A percentile compares a stretch with the other conserved stretches of the same genome.
Evolutionary conservation across 768 basidiomycete species (phyloP).

Genomic region (Pleurotus eryngii): DNA sequence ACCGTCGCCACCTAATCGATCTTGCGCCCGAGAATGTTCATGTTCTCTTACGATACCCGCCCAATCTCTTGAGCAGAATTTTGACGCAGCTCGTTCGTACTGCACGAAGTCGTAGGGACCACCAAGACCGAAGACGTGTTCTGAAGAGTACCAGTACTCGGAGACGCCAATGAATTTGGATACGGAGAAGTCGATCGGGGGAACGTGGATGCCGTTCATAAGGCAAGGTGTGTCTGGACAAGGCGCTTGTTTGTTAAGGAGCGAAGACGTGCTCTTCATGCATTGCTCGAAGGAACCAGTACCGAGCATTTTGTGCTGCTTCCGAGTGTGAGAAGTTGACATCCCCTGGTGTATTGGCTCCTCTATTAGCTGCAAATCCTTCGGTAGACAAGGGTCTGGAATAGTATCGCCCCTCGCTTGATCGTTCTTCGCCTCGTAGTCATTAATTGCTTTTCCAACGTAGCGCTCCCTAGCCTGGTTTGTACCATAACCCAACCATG

Average conservation of each 20-base stretch:
- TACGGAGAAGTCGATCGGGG: slow-evolving; percentile 89
- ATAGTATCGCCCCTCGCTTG: slow-evolving; percentile 40
- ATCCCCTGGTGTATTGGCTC: slow-evolving; percentile 40
- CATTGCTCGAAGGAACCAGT: slow-evolving; percentile 92
- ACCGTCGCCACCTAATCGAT: slow-evolving; percentile 58
- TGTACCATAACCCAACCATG: slow-evolving; percentile 98
- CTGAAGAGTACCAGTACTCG: slow-evolving; percentile 99
- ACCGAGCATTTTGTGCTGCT: slow-evolving; percentile 66
- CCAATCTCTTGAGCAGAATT: slow-evolving; percentile 86
- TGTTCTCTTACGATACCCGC: slow-evolving; percentile 67
- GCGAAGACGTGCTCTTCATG: slow-evolving; percentile 61
- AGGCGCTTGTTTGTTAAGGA: slow-evolving; percentile 81
- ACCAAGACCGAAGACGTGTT: slow-evolving; percentile 92
- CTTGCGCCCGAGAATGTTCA: slow-evolving; percentile 43
- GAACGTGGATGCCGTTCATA: slow-evolving; percentile 93
- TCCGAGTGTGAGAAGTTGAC: slow-evolving; percentile 39
- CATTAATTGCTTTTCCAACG: slow-evolving; percentile 61
- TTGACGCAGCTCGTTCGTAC: slow-evolving; percentile 88
- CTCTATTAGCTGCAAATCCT: slow-evolving; percentile 61
- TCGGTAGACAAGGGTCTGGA: slow-evolving; percentile 89
- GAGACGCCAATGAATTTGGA: slow-evolving; percentile 96
- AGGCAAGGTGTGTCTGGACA: slow-evolving; percentile 86
- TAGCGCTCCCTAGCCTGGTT: slow-evolving; percentile 96
- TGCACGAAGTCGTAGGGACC: slow-evolving; percentile 95
- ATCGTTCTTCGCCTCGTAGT: slow-evolving; percentile 41